A percentile compares a stretch with the other conserved stretches of the same genome.
Conservation (phyloP, 495 filamentous ascomycete species). For the Thozetella sp. region DNA sequence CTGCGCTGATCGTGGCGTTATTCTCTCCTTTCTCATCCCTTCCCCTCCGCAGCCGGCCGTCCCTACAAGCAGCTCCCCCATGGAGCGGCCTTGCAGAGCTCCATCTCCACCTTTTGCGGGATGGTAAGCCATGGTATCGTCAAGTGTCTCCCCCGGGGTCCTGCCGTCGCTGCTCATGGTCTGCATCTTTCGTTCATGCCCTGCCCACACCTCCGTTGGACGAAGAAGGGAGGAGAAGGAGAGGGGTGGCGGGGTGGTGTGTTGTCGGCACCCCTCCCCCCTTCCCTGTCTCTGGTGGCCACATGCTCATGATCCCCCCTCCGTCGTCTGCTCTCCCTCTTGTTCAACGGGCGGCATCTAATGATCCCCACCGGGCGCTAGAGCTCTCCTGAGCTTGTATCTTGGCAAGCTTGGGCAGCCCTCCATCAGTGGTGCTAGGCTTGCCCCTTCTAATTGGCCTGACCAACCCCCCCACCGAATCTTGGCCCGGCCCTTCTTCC, state of each 20-base stretch:
- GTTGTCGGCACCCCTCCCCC: background rate
- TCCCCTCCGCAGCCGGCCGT: background rate
- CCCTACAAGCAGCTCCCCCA: background rate
- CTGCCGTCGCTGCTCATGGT: background rate
- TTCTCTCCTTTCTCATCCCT: background rate
- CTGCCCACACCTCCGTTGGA: background rate
- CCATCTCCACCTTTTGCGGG: background rate
- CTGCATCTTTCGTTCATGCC: background rate
- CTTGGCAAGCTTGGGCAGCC: background rate
- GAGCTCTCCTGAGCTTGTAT: background rate
- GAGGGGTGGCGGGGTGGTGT: no score
- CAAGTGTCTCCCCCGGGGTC: background rate
- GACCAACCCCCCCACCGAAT: background rate
- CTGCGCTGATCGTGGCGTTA: slow-evolving; percentile 34
- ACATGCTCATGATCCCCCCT: background rate
- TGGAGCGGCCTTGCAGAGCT: background rate
- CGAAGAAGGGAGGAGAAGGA: no score
- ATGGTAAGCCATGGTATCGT: slow-evolving; percentile 5
- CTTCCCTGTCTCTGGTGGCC: background rate
- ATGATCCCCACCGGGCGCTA: background rate
- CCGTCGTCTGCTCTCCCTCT: background rate
- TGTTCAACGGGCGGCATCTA: background rate
- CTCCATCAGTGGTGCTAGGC: background rate
- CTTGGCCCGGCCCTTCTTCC: background rate
- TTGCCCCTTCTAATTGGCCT: background rate